Conservation (phyloP, 2,329 filamentous ascomycete genomes). For the Ceratocystis destructans region DNA sequence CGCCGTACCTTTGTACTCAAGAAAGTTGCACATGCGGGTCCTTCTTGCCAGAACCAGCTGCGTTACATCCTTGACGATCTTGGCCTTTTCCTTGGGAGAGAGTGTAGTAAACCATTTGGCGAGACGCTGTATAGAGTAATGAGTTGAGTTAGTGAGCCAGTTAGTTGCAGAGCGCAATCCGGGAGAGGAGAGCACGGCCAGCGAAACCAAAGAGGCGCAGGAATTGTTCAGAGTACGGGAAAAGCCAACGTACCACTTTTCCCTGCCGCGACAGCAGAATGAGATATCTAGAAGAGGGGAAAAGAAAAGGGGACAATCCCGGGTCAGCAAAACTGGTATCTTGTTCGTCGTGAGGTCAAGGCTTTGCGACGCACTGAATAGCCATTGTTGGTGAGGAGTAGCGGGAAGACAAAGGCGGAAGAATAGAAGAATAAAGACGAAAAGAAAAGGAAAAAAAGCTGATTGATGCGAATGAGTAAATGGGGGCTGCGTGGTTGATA, state of each 20-base stretch:
- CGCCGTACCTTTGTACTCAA: constrained; percentile 85
- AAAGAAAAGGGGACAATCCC: not conserved
- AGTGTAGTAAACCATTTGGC: constrained; percentile 99
- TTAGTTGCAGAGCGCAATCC: too few relatives aligned
- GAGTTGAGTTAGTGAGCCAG: too few relatives aligned
- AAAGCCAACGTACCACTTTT: constrained; percentile 71
- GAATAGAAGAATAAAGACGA: not conserved
- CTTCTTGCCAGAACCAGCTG: constrained; percentile 90
- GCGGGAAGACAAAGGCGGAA: not conserved
- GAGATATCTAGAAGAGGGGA: constrained; percentile 56
- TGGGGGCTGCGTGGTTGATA: not conserved
- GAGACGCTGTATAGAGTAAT: constrained; percentile 52
- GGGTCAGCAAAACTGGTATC: constrained; percentile 3
- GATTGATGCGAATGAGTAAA: not conserved
- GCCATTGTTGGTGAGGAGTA: constrained; percentile 28
- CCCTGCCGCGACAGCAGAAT: constrained; percentile 96
- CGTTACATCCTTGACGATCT: constrained; percentile 99
- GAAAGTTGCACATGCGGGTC: constrained; percentile 99
- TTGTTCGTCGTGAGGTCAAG: not conserved
- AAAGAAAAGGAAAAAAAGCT: not conserved
- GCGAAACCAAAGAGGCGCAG: not conserved
- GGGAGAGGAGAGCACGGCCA: too few relatives aligned
- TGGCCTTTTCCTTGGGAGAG: constrained; percentile 95
- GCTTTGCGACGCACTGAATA: constrained; percentile 28
- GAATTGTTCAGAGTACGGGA: not conserved